Base-by-base conservation (phyloP, 2,329 filamentous ascomycete species). In the Endothia cerciana region DNA sequence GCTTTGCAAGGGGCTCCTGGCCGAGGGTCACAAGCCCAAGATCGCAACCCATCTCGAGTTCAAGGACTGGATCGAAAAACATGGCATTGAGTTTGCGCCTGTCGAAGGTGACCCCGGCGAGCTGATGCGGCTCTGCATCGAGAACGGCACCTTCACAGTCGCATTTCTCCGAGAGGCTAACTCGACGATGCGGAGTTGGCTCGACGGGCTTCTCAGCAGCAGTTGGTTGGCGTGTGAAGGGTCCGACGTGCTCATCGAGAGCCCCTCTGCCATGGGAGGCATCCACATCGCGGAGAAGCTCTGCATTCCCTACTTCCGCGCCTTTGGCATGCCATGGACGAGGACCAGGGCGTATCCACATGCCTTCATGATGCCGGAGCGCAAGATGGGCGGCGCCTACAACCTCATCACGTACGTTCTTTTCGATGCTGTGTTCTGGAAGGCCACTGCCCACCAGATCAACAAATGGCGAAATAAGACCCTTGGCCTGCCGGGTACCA, bases 251-350 rank as follows among this genome's bases (percentile, higher is more conserved):
- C 82, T 99, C 47, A 97, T 99, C 68, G 95, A 99, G 76, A 97
- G 92, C 57, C 95, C 95, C 0, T 97, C 92, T 65, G 93, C 95
- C 17, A 99, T 99, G 95, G 93, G 91, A 0, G 95, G 95, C 33
- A 97, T 99, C 63, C 95, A 99, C 76, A 97, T 99, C 70, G 95
- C 95, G 1, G 95, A 99, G 79, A 93, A 93, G 30, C 84, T 99
- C 1, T 85, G 87, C 17, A 96, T 99, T 55, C 95, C 95, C 0
- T 99, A 99, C 77, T 98, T 98, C 81, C 89, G 95, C 64, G 94
- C 94, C 0, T 99, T 99, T 75, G 97, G 93, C 22, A 99, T 99
- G 95, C 95, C 95, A 0, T 99, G 95, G 95, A 97, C 95, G 0
- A 89, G 94, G 59, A 99, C 95, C 19, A 86, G 95, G 62, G 93